A percentile compares a stretch with the other conserved stretches of the same genome.
Conservation (phyloP, 192 early-diverging fungal genomes). For the Geranomyces michiganensis region DNA sequence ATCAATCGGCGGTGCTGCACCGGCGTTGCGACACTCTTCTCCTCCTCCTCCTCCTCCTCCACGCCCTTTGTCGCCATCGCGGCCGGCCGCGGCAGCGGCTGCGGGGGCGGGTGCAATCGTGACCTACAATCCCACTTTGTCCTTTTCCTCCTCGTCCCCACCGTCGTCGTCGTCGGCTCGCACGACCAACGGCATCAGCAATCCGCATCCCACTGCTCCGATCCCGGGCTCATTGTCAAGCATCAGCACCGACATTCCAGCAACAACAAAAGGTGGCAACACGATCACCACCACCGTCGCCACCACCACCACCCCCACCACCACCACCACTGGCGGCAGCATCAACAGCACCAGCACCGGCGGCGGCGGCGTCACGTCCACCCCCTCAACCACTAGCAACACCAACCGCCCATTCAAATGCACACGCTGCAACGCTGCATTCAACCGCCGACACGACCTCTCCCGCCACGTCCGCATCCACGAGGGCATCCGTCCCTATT, state of each 20-base stretch:
- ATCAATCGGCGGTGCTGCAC: no score
- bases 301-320: background rate
- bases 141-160: no score
- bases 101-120: background rate
- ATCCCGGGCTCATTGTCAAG: no score
- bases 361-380: background rate
- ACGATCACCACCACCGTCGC: background rate
- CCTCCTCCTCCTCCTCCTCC: background rate
- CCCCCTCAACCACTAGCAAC: background rate
- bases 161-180: no score
- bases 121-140: no score
- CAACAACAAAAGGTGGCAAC: no score
- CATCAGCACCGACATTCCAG: no score
- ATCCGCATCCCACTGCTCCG: no score
- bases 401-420: slow-evolving; percentile 1
- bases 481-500: slow-evolving; percentile 12
- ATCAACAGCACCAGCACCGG: background rate
- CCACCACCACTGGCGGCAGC: background rate
- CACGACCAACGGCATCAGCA: background rate
- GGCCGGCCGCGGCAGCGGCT: background rate
- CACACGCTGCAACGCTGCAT: slow-evolving; percentile 1
- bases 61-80: background rate
- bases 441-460: slow-evolving; percentile 12
- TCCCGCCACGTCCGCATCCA: slow-evolving; percentile 16
- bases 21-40: no score